A percentile compares a stretch with the other conserved stretches of the same genome.
Evolutionary conservation across 2,329 filamentous ascomycete genomes (phyloP).

Genomic region (Pseudohalonectria lignicola): DNA sequence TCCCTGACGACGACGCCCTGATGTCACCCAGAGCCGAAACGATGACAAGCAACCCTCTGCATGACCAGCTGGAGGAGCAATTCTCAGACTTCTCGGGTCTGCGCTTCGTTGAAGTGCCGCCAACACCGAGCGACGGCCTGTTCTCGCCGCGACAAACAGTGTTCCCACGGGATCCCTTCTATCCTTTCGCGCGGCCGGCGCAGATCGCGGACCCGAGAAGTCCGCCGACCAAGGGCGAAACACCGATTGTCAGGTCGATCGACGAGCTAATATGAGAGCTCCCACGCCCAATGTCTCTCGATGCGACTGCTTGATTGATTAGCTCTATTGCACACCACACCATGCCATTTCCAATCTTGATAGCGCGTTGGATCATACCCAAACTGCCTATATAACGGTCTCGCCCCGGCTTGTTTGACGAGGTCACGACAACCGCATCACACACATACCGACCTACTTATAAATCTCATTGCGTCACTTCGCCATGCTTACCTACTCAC

Average conservation of each 20-base stretch:
- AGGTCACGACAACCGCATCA: no score
- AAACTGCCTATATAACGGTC: no score
- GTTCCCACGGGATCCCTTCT: constrained; percentile 43
- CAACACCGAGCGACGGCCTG: constrained; percentile 38
- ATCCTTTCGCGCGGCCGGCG: constrained; percentile 37
- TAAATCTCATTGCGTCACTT: no score
- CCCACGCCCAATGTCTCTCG: no score
- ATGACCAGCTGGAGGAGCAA: constrained; percentile 40
- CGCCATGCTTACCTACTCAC: no score
- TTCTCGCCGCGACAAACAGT: constrained; percentile 41
- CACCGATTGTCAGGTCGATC: constrained; percentile 67
- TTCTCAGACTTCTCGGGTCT: constrained; percentile 31
- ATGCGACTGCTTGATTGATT: no score
- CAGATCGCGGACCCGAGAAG: constrained; percentile 58
- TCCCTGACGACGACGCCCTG: constrained; percentile 40
- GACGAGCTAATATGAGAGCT: constrained; percentile 58
- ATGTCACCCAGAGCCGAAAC: constrained; percentile 63
- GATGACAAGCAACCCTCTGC: constrained; percentile 60
- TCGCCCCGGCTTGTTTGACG: no score
- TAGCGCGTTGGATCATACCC: no score
- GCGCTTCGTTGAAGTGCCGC: constrained; percentile 40
- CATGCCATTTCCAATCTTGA: no score
- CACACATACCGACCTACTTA: no score
- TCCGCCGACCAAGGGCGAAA: constrained; percentile 62
- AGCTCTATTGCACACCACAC: no score